Conservation (phyloP, 768 basidiomycete species). For the Mycena venus region DNA sequence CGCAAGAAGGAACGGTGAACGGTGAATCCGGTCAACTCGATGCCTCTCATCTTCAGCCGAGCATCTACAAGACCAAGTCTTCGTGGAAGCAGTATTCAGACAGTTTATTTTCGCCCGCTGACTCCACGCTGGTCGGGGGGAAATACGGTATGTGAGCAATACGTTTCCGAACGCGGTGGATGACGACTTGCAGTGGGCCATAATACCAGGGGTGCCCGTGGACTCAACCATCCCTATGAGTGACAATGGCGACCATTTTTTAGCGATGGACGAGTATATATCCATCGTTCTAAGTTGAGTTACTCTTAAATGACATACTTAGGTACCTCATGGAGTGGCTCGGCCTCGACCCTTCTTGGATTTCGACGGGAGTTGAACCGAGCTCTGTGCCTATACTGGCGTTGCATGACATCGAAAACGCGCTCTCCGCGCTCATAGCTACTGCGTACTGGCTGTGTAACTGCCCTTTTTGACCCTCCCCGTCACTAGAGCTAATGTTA, state of each 20-base stretch:
- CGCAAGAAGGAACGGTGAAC: not conserved
- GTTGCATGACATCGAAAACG: conserved; percentile 3
- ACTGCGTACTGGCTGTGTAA: not conserved
- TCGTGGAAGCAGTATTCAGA: not conserved
- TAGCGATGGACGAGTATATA: not conserved
- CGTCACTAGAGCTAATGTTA: no score
- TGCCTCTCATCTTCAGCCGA: not conserved
- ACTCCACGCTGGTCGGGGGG: not conserved
- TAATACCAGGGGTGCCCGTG: no score
- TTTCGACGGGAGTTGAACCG: not conserved
- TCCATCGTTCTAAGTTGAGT: not conserved
- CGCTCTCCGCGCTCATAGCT: not conserved
- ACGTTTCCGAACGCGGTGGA: no score
- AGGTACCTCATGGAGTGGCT: conserved; percentile 6
- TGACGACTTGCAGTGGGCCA: no score
- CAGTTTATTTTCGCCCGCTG: not conserved
- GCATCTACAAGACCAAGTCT: not conserved
- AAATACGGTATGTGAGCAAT: not conserved
- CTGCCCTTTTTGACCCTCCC: no score
- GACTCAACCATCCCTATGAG: no score
- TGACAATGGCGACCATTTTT: not conserved
- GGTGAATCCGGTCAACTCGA: not conserved
- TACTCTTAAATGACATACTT: not conserved
- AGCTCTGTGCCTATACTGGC: not conserved
- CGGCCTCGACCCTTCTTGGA: not conserved